Percentiles rank a stretch among this genome's conserved stretches.
Evolutionary conservation across 179 eudicot genomes (phyloP).

Genomic region (Camellia oleifera): DNA sequence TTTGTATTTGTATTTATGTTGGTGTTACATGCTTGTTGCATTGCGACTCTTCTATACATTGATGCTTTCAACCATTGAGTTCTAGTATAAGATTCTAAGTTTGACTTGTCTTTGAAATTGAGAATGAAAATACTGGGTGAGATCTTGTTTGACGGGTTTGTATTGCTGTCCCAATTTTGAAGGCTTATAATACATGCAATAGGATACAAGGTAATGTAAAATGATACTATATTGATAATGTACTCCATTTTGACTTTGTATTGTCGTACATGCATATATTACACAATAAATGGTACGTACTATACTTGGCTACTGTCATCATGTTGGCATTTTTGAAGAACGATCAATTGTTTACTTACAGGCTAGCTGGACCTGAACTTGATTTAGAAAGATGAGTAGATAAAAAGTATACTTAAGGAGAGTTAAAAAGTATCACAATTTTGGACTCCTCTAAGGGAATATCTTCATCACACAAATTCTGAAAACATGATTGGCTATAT

Average conservation of each 20-base stretch:
- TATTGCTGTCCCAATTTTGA: neutral
- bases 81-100: neutral
- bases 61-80: neutral
- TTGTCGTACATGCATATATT: neutral
- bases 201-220: neutral
- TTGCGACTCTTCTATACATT: neutral
- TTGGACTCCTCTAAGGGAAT: no score
- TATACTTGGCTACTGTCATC: no score
- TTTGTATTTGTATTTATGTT: neutral
- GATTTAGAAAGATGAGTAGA: no score
- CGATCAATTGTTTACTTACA: no score
- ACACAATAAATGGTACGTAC: no score
- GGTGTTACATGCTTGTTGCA: neutral
- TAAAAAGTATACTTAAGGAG: no score
- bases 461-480: no score
- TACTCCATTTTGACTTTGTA: neutral
- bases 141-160: conserved; percentile 1
- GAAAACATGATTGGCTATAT: no score
- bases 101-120: neutral
- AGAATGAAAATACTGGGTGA: neutral
- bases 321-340: no score
- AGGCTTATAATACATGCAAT: neutral
- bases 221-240: neutral
- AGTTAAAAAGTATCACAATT: no score
- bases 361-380: no score